These are phyloP conservation scores for Heliamphora pulchella DNA, from an alignment of 179 eudicot species.

Conservation along the genomic window DNA sequence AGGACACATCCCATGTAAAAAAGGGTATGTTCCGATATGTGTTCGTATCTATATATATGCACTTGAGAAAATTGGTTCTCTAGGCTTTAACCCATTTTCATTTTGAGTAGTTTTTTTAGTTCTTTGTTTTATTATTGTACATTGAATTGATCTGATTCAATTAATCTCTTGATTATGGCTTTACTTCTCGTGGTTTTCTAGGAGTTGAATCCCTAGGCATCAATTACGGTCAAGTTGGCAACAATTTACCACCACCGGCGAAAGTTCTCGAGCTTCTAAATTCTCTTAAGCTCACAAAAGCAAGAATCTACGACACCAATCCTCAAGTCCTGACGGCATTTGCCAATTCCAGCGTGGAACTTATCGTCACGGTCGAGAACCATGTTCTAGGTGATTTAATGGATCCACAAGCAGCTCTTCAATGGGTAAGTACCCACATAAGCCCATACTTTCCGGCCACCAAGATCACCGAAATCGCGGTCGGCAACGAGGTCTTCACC, in stretches of 20 bases:
- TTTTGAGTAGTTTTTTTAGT: neutral
- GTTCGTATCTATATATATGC: too few species aligned
- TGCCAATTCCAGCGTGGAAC: conserved; percentile 52
- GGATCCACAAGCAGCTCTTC: conserved; percentile 53
- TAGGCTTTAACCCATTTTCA: neutral
- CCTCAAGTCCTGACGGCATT: conserved; percentile 59
- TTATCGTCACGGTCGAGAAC: conserved; percentile 68
- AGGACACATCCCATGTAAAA: too few species aligned
- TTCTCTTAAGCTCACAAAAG: conserved; percentile 41
- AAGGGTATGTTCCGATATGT: too few species aligned
- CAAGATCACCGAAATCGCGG: conserved; percentile 64
- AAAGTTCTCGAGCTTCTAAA: conserved; percentile 43
- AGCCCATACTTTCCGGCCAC: conserved; percentile 67
- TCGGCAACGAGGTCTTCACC: conserved; percentile 76
- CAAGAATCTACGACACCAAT: conserved; percentile 78
- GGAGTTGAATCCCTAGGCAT: conserved; percentile 49
- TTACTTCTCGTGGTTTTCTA: conserved; percentile 20
- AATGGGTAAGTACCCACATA: conserved; percentile 58
- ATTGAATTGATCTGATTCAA: neutral
- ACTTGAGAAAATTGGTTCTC: neutral
- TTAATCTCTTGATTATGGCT: neutral
- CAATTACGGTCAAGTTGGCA: conserved; percentile 76
- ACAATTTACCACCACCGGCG: conserved; percentile 70
- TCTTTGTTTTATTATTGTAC: neutral
- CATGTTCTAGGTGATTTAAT: conserved; percentile 32